A percentile compares a stretch with the other conserved stretches of the same genome.
Evolutionary conservation across 1,284 basidiomycete species (phyloP).

Genomic region (Polyporus tsugae): DNA sequence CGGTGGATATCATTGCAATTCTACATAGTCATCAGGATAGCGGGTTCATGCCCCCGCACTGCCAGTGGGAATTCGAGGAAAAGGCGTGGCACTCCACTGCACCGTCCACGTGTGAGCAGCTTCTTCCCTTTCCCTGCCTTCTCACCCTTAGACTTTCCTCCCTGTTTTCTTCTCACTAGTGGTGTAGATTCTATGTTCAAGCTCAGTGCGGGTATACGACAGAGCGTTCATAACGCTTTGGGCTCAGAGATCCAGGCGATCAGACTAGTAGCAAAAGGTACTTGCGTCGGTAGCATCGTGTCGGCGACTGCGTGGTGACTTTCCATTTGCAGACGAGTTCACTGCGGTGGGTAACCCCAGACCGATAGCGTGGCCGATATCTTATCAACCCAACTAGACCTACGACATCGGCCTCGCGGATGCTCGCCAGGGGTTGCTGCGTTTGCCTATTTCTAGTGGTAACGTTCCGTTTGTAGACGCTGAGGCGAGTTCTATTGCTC

Average conservation of each 20-base stretch:
- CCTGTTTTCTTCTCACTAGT: neutral
- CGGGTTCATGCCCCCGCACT: conserved; percentile 3
- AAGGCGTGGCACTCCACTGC: neutral
- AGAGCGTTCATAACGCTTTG: conserved; percentile 4
- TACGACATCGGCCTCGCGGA: conserved; percentile 38
- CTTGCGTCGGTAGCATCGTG: neutral
- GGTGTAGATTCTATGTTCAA: neutral
- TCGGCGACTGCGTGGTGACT: neutral
- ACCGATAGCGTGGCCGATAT: conserved; percentile 1
- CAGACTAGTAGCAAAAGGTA: conserved; percentile 18
- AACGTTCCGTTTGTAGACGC: conserved; percentile 39
- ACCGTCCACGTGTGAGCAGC: conserved; percentile 9
- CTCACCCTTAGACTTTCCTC: neutral
- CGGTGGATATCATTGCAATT: no score
- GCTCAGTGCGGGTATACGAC: neutral
- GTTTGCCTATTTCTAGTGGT: conserved; percentile 32
- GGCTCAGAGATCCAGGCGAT: conserved; percentile 15
- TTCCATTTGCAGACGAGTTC: conserved; percentile 21
- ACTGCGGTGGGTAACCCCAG: conserved; percentile 28
- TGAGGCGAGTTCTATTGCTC: conserved; percentile 34
- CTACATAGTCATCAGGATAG: no score
- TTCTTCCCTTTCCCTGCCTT: neutral
- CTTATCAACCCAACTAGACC: conserved; percentile 30
- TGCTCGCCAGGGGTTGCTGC: conserved; percentile 35
- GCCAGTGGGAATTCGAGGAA: conserved; percentile 3